Evolutionary conservation across 2,329 filamentous ascomycete genomes (phyloP).

Genomic region (Exophiala xenobiotica): DNA sequence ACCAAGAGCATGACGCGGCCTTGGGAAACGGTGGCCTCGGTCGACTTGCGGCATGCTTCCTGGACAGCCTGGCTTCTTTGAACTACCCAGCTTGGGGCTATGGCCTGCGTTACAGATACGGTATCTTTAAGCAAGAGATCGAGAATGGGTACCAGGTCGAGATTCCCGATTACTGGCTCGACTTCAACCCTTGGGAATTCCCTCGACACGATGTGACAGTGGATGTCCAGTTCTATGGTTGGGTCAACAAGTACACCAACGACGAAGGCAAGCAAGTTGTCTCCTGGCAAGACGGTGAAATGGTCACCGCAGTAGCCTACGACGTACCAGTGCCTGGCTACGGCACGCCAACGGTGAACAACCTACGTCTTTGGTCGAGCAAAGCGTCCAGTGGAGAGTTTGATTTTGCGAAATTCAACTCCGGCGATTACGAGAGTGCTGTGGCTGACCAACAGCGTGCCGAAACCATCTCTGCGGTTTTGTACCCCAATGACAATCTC

Average conservation of each 20-base stretch:
- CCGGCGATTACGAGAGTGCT: constrained; percentile 93
- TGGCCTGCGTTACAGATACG: constrained; percentile 89
- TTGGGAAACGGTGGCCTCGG: constrained; percentile 95
- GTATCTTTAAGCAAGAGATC: constrained; percentile 99
- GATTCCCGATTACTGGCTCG: constrained; percentile 97
- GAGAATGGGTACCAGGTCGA: constrained; percentile 97
- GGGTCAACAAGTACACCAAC: constrained; percentile 72
- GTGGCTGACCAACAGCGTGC: constrained; percentile 97
- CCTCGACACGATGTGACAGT: constrained; percentile 92
- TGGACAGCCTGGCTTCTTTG: constrained; percentile 90
- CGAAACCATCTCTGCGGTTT: constrained; percentile 96
- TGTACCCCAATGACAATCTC: constrained; percentile 97
- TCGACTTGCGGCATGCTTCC: constrained; percentile 90
- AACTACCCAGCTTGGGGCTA: constrained; percentile 98
- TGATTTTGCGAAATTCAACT: constrained; percentile 99
- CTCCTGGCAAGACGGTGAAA: constrained; percentile 89
- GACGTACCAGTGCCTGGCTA: constrained; percentile 92
- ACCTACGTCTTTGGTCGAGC: constrained; percentile 94
- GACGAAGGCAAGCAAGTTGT: constrained; percentile 71
- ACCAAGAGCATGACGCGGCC: constrained; percentile 92
- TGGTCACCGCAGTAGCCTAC: constrained; percentile 87
- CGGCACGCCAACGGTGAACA: constrained; percentile 87
- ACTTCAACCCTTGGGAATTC: constrained; percentile 99
- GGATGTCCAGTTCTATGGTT: constrained; percentile 91
- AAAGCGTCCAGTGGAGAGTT: constrained; percentile 97